These are phyloP conservation scores for Hortiboletus campestris DNA, from an alignment of 768 basidiomycete genomes.

Conservation along the genomic window DNA sequence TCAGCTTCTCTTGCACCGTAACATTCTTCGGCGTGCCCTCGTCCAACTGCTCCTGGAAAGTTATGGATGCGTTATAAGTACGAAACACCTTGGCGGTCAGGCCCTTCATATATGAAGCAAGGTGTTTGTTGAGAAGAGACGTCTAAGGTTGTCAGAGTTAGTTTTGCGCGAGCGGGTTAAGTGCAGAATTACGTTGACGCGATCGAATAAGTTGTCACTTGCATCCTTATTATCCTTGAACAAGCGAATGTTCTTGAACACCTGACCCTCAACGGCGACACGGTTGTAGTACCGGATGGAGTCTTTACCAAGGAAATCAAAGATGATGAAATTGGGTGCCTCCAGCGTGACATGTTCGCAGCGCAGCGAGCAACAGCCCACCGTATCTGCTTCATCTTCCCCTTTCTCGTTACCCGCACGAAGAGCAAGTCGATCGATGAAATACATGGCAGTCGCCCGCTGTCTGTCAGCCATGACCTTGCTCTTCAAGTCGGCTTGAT, in stretches of 20 bases:
- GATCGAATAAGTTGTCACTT: conserved; percentile 90
- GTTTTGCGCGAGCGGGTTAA: conserved; percentile 2
- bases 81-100: conserved; percentile 99
- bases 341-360: conserved; percentile 95
- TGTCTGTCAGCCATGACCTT: conserved; percentile 96
- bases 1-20: conserved; percentile 92
- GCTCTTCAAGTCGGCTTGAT: conserved; percentile 75
- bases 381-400: conserved; percentile 98
- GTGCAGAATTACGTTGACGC: conserved; percentile 64
- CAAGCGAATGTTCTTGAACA: conserved; percentile 97
- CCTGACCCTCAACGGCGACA: conserved; percentile 84
- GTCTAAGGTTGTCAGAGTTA: conserved; percentile 52
- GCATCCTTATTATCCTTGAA: conserved; percentile 94
- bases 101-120: conserved; percentile 93
- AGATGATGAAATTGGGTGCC: conserved; percentile 81
- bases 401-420: conserved; percentile 99
- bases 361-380: conserved; percentile 96
- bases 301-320: conserved; percentile 99
- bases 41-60: conserved; percentile 90
- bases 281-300: conserved; percentile 96
- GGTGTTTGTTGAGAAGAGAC: conserved; percentile 82
- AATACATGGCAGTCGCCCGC: conserved; percentile 98
- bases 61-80: conserved; percentile 98
- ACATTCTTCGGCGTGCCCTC: conserved; percentile 64
- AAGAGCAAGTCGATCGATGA: conserved; percentile 95